Base-by-base conservation (phyloP, 257 asterid species). In the Solanum sejunctum region DNA sequence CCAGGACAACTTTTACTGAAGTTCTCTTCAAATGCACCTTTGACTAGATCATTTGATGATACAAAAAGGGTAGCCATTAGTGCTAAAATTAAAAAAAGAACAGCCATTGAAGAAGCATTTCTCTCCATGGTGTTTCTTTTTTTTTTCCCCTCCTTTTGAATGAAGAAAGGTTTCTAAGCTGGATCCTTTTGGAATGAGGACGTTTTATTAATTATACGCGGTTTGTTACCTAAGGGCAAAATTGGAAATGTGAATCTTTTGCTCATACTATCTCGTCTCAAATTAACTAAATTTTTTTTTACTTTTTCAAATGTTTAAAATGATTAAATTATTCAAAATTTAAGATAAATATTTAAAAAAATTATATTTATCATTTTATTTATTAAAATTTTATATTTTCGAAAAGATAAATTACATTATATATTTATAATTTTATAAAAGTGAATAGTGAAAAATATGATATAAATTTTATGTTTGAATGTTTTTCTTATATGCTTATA, bases 1-100 rank as follows among this genome's bases (percentile, higher is more conserved):
- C 84, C 94, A 6, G 99, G 99, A 80, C 98, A 97, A 84, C 89
- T 90, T 85, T 92, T 95, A 83, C 91, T 91, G 93, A 97, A 97
- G 55, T 83, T 89, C 18, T 92, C 93, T 32, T 91, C 98, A 81
- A 95, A 97, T 13, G 92, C 47, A 20, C 26, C 86, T 26, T 69
- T 85, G 7, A 89, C 36, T 7, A 64, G 90, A 7, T 90, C 95
- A 83, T 32, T 36, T 6, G 90, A 72, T 15, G 88, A 81, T 32
- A 90, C 79, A 71, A 72, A 57, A 21, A 88, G 13, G 8, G 84
- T 10, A 5, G 86, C 85, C 6, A 91, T 12, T 11, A 90, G 47
- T 41, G 88, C 10, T 32, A 91, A 45, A 84, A 86, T 60, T 55
- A 89, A 41, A 84, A 93, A n/a, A 82, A 89, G 61, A 84, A 51